A percentile compares a stretch with the other conserved stretches of the same genome.
Conservation (phyloP, 2,329 filamentous ascomycete species). For the Diaporthe ampelina region DNA sequence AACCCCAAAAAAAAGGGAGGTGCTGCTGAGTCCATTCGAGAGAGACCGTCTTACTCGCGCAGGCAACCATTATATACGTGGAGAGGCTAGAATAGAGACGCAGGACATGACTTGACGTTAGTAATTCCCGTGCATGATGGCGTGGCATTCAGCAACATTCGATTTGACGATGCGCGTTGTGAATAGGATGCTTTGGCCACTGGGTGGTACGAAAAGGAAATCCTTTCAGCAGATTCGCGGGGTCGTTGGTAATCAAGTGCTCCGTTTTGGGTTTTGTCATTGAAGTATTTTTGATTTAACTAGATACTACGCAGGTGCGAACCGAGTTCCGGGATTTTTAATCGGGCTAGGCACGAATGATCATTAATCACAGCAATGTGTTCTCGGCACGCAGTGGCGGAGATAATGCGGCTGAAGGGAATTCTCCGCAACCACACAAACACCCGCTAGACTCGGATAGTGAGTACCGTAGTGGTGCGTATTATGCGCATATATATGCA, state of each 20-base stretch:
- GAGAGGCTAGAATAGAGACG: not conserved
- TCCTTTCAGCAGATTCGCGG: not conserved
- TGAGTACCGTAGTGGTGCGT: not conserved
- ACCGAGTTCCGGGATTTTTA: not conserved
- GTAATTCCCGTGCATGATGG: not conserved
- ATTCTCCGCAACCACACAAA: not conserved
- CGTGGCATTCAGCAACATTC: not conserved
- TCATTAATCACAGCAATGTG: not conserved
- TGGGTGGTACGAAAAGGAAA: not conserved
- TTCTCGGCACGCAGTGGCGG: not conserved
- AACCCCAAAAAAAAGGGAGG: too few relatives aligned
- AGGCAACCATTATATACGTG: not conserved
- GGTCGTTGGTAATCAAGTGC: not conserved
- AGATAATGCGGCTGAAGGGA: not conserved
- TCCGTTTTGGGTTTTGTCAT: not conserved
- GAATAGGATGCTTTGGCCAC: not conserved
- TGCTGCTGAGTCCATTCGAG: not conserved
- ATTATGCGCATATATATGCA: not conserved
- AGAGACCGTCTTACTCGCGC: not conserved
- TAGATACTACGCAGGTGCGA: not conserved
- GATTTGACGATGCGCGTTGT: not conserved
- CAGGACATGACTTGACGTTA: not conserved
- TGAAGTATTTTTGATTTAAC: not conserved
- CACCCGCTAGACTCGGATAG: too few relatives aligned
- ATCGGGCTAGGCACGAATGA: not conserved